Conservation (phyloP, 2,329 filamentous ascomycete species). For the Hymenoscyphus fraxineus region DNA sequence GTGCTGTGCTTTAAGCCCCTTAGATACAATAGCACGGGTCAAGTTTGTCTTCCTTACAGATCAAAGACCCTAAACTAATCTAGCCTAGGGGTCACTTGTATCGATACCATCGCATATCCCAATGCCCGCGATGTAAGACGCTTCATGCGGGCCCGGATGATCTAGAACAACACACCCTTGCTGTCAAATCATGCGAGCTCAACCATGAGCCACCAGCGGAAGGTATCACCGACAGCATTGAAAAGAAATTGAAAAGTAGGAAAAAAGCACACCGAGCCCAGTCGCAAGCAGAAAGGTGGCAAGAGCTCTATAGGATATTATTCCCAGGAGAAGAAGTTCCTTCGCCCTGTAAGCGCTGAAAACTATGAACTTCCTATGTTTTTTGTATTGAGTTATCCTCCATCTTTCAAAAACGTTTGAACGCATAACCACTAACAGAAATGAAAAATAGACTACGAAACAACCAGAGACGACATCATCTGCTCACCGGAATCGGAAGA, state of each 20-base stretch:
- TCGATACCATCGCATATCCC: slow-evolving; percentile 13
- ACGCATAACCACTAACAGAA: neutral
- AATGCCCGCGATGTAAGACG: slow-evolving; percentile 18
- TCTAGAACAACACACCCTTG: slow-evolving; percentile 6
- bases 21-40: slow-evolving; percentile 14
- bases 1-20: slow-evolving; percentile 14
- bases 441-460: slow-evolving; percentile 6
- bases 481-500: slow-evolving; percentile 1
- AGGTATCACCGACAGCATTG: slow-evolving; percentile 10
- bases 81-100: slow-evolving; percentile 19
- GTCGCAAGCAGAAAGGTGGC: slow-evolving; percentile 17
- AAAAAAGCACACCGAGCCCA: slow-evolving; percentile 19
- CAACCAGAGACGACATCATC: slow-evolving; percentile 2
- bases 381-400: no score
- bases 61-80: neutral
- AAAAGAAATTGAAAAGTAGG: slow-evolving; percentile 11
- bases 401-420: no score
- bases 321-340: slow-evolving; percentile 10
- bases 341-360: slow-evolving; percentile 8
- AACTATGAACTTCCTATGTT: neutral
- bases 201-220: neutral
- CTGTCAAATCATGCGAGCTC: slow-evolving; percentile 4
- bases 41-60: slow-evolving; percentile 11
- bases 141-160: slow-evolving; percentile 10
- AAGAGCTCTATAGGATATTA: slow-evolving; percentile 17